Conservation (phyloP, 2,329 filamentous ascomycete genomes). For the Diaporthe ilicicola region DNA sequence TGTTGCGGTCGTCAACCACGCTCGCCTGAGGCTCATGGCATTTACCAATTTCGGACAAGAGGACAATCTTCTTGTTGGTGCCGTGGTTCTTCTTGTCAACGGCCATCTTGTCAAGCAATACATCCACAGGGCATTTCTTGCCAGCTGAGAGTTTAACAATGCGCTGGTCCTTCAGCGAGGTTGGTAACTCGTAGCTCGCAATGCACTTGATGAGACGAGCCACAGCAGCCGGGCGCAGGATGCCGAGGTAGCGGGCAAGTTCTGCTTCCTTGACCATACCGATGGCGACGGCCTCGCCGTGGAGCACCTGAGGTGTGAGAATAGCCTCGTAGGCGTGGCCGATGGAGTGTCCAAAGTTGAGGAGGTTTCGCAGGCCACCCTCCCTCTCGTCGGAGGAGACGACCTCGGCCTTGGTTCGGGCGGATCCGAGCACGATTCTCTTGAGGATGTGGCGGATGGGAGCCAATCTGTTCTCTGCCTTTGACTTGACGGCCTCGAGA, state of each 20-base stretch:
- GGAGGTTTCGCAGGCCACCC: slow-evolving; percentile 88
- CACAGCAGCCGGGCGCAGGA: slow-evolving; percentile 86
- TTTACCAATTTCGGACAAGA: slow-evolving; percentile 88
- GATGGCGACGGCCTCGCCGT: slow-evolving; percentile 95
- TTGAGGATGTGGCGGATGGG: slow-evolving; percentile 77
- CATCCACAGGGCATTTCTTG: slow-evolving; percentile 87
- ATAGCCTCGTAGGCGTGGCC: slow-evolving; percentile 97
- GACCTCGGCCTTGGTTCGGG: slow-evolving; percentile 92
- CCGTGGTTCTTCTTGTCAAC: slow-evolving; percentile 99
- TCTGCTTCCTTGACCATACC: slow-evolving; percentile 99
- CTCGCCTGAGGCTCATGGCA: slow-evolving; percentile 89
- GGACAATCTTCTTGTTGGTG: slow-evolving; percentile 92
- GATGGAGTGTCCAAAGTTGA: slow-evolving; percentile 98
- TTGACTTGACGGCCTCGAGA: slow-evolving; percentile 73
- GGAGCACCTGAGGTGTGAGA: slow-evolving; percentile 91
- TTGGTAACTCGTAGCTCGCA: slow-evolving; percentile 90
- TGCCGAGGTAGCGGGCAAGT: slow-evolving; percentile 85
- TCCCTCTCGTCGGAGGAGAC: slow-evolving; percentile 95
- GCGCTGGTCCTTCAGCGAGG: slow-evolving; percentile 82
- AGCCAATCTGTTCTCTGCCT: slow-evolving; percentile 62
- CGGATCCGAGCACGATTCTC: slow-evolving; percentile 86
- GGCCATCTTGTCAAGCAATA: slow-evolving; percentile 90
- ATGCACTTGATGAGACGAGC: slow-evolving; percentile 92
- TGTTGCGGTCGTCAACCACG: slow-evolving; percentile 85
- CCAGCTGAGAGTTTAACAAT: slow-evolving; percentile 84